phyloP scores from a whole-genome alignment of 768 basidiomycete genomes.

The Tulasnella sp. region DNA sequence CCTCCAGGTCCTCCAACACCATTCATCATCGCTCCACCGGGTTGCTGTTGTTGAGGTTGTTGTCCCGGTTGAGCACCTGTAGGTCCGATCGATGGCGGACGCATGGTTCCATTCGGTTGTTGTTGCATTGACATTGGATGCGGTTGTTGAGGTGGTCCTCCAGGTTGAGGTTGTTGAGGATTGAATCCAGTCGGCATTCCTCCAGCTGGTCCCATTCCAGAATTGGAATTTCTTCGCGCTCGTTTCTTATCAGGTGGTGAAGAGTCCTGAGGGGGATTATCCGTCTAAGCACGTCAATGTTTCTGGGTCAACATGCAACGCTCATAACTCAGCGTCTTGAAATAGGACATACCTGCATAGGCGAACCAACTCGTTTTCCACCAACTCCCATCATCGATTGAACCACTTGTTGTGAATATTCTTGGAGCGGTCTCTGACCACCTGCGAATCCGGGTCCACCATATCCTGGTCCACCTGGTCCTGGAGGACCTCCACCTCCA shows the following conservation, averaged over 20 bases:
- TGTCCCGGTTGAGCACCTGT: too few relatives aligned
- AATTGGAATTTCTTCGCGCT: neutral
- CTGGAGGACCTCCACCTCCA: neutral
- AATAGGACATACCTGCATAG: neutral
- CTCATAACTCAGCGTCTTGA: neutral
- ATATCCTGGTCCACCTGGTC: neutral
- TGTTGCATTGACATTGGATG: neutral
- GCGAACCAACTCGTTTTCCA: neutral
- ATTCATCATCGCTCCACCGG: conserved; percentile 7
- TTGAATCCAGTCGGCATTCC: neutral
- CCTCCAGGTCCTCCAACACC: too few relatives aligned
- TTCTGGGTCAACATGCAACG: neutral
- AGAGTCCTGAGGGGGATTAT: neutral
- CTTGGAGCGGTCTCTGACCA: neutral
- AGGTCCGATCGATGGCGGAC: neutral
- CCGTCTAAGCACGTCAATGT: neutral
- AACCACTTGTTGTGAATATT: neutral
- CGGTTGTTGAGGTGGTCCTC: neutral
- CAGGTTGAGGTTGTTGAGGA: neutral
- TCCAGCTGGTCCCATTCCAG: neutral
- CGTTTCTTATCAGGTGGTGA: conserved; percentile 9
- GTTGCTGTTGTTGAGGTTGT: neutral
- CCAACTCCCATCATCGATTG: neutral
- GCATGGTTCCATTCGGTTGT: neutral
- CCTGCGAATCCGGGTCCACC: neutral